These are phyloP conservation scores for Urostyla sp. DNA, from an alignment of 73 alveolate species.

Conservation along the genomic window DNA sequence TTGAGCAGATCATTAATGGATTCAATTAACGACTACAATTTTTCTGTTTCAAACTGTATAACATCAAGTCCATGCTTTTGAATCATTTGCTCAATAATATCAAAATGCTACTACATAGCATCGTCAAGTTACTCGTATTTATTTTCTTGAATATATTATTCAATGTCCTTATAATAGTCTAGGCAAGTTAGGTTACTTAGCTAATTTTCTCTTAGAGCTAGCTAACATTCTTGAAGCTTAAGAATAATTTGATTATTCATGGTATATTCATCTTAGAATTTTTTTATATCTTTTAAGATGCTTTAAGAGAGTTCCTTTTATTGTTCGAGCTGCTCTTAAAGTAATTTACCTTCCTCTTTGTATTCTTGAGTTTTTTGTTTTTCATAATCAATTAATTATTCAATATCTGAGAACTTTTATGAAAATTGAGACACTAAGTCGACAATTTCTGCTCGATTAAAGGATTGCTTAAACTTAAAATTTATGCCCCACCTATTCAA, in stretches of 20 bases:
- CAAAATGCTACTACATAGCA: conserved; percentile 27
- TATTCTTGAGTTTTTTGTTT: conserved; percentile 32
- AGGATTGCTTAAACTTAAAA: too few relatives aligned
- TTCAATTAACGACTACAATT: conserved; percentile 21
- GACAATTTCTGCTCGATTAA: too few relatives aligned
- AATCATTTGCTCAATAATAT: conserved; percentile 35
- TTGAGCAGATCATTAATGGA: conserved; percentile 10
- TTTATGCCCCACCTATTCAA: too few relatives aligned
- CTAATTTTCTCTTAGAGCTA: conserved; percentile 24
- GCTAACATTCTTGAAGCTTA: conserved; percentile 43
- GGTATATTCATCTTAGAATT: not conserved
- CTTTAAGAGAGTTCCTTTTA: not conserved
- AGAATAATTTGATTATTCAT: conserved; percentile 16
- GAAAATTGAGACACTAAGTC: too few relatives aligned
- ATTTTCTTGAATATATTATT: conserved; percentile 29
- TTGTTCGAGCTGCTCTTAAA: conserved; percentile 16
- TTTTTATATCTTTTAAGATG: not conserved
- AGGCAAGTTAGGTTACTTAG: conserved; percentile 41
- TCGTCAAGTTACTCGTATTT: conserved; percentile 2
- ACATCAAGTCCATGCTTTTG: conserved; percentile 36
- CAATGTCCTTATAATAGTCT: conserved; percentile 48
- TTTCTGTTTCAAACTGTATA: conserved; percentile 45
- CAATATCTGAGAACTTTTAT: too few relatives aligned
- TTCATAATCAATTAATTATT: conserved; percentile 31
- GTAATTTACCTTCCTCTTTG: conserved; percentile 24